Evolutionary conservation across 345 rosid genomes (phyloP).

Genomic region (Acer campestre): DNA sequence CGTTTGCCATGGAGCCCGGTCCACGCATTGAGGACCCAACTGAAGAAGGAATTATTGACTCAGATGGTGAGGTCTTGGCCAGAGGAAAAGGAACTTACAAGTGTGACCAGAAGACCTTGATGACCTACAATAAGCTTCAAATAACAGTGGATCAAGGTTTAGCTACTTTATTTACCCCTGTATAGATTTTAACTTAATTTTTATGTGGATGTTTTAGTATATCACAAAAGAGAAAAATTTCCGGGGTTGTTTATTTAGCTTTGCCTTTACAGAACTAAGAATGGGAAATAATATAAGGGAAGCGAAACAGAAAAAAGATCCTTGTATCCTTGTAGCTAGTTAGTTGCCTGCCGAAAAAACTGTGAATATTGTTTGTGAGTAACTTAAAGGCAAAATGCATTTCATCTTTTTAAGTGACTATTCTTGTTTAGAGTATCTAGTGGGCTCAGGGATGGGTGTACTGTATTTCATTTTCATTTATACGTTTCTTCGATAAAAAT

Average conservation of each 20-base stretch:
- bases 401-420: neutral
- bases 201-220: neutral
- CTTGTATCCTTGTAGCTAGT: too few relatives aligned
- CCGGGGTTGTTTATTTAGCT: neutral
- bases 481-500: too few relatives aligned
- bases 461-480: too few relatives aligned
- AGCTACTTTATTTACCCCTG: slow-evolving; percentile 80
- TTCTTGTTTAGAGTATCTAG: neutral
- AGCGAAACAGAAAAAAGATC: neutral
- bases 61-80: slow-evolving; percentile 91
- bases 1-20: slow-evolving; percentile 84
- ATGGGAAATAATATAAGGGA: slow-evolving; percentile 14
- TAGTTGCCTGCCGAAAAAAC: neutral
- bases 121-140: slow-evolving; percentile 66
- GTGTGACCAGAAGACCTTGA: slow-evolving; percentile 50
- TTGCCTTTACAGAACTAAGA: slow-evolving; percentile 4
- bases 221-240: neutral
- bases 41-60: slow-evolving; percentile 86
- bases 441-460: too few relatives aligned
- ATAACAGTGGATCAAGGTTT: slow-evolving; percentile 85
- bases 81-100: slow-evolving; percentile 66
- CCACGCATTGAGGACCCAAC: slow-evolving; percentile 48
- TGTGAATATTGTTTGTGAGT: neutral
- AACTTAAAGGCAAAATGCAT: neutral
- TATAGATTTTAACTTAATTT: slow-evolving; percentile 12